Evolutionary conservation across 1,139 yeast genomes (phyloP).

Genomic region (Geotrichum siamense): DNA sequence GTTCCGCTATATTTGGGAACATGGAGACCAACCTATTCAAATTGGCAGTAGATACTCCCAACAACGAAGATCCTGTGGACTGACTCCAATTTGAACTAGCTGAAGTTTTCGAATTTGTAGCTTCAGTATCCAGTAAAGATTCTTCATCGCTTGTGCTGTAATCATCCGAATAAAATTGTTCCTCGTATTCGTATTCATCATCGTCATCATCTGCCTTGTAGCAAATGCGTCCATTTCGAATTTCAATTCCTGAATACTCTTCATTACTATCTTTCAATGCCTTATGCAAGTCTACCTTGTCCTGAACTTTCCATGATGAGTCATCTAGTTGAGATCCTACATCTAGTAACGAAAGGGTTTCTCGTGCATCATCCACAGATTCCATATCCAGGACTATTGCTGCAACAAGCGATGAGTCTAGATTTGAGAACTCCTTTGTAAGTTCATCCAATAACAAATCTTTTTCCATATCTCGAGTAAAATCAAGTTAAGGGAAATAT

Average conservation of each 20-base stretch:
- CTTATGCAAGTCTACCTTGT: slow-evolving; percentile 6
- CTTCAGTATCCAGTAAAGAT: background rate
- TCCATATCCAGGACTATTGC: slow-evolving; percentile 7
- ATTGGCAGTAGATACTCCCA: background rate
- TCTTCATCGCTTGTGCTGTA: background rate
- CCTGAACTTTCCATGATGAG: slow-evolving; percentile 12
- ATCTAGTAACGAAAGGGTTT: slow-evolving; percentile 6
- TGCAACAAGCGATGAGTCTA: slow-evolving; percentile 9
- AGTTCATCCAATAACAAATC: slow-evolving; percentile 1
- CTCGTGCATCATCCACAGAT: slow-evolving; percentile 4
- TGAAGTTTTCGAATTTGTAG: background rate
- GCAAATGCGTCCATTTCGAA: slow-evolving; percentile 8
- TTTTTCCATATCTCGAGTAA: slow-evolving; percentile 4
- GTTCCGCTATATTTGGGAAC: slow-evolving; percentile 5
- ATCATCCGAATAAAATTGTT: background rate
- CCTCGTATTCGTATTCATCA: background rate
- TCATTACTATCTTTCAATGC: slow-evolving; percentile 10
- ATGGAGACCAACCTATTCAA: background rate
- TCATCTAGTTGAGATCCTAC: slow-evolving; percentile 9
- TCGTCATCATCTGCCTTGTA: slow-evolving; percentile 10
- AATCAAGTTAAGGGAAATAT: too few relatives aligned
- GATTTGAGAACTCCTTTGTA: slow-evolving; percentile 8
- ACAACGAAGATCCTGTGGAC: too few relatives aligned
- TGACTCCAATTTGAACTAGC: too few relatives aligned
- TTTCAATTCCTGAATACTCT: slow-evolving; percentile 8